A percentile compares a stretch with the other conserved stretches of the same genome.
Evolutionary conservation across 805 yeast genomes (phyloP).

Genomic region (Candida pini): DNA sequence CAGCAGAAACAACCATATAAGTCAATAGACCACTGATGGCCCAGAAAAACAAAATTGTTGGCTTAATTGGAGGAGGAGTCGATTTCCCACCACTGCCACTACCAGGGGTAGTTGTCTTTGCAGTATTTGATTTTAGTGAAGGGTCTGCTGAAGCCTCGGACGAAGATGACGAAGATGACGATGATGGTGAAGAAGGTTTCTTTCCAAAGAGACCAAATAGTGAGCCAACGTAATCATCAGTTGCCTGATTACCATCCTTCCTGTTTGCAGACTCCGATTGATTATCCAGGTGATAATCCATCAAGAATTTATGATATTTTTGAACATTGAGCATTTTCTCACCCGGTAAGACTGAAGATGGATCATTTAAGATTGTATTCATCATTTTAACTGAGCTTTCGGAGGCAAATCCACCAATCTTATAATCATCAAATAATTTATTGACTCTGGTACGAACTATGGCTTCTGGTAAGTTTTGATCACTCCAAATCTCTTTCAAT

Average conservation of each 20-base stretch:
- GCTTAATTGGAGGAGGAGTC: slow-evolving; percentile 10
- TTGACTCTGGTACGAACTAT: slow-evolving; percentile 10
- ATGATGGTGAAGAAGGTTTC: background rate
- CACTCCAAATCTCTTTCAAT: slow-evolving; percentile 23
- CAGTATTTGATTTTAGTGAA: background rate
- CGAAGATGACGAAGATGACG: background rate
- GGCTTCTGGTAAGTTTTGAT: slow-evolving; percentile 15
- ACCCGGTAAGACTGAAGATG: slow-evolving; percentile 19
- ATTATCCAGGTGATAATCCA: slow-evolving; percentile 26
- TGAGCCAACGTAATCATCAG: no score
- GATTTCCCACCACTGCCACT: slow-evolving; percentile 6
- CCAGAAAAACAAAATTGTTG: slow-evolving; percentile 18
- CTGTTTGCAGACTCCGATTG: slow-evolving; percentile 20
- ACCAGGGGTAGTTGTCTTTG: slow-evolving; percentile 3
- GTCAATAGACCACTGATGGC: slow-evolving; percentile 15
- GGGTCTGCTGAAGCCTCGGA: no score
- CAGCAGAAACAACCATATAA: slow-evolving; percentile 15
- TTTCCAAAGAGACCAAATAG: slow-evolving; percentile 7
- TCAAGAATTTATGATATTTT: slow-evolving; percentile 24
- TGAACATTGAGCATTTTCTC: slow-evolving; percentile 27
- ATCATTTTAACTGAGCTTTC: slow-evolving; percentile 25
- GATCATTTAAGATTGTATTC: slow-evolving; percentile 22
- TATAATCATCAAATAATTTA: slow-evolving; percentile 20
- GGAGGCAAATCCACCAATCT: slow-evolving; percentile 28
- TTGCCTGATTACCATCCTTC: no score